Conservation (phyloP, 257 asterid species). For the Penstemon newberryi region DNA sequence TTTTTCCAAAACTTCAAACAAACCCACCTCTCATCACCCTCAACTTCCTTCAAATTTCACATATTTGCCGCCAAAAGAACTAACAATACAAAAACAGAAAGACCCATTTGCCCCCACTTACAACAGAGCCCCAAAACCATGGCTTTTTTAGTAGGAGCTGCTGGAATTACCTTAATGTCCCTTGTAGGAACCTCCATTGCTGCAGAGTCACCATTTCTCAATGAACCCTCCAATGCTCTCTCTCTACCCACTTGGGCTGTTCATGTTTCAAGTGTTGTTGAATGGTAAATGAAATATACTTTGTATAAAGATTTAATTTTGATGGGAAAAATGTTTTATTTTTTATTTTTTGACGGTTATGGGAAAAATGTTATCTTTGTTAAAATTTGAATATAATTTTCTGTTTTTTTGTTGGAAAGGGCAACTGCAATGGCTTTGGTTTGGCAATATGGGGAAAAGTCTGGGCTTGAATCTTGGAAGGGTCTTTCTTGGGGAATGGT, state of each 20-base stretch:
- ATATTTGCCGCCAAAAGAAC: conserved; percentile 28
- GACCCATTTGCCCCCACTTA: conserved; percentile 22
- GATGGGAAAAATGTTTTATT: not conserved
- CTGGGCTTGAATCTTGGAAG: conserved; percentile 93
- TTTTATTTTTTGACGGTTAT: not conserved
- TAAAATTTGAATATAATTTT: not conserved
- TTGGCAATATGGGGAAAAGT: conserved; percentile 88
- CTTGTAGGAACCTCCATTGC: conserved; percentile 54
- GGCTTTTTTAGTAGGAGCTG: conserved; percentile 50
- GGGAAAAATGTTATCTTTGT: not conserved
- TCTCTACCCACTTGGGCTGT: conserved; percentile 95
- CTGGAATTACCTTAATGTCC: conserved; percentile 60
- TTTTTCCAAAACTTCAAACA: conserved; percentile 32
- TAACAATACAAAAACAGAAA: conserved; percentile 21
- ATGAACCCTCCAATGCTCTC: conserved; percentile 89
- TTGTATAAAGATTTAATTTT: not conserved
- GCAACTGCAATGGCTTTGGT: conserved; percentile 91
- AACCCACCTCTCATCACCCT: conserved; percentile 18
- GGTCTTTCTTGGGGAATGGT: conserved; percentile 99
- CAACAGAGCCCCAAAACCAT: conserved; percentile 31
- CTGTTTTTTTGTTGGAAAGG: conserved; percentile 37
- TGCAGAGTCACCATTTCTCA: conserved; percentile 45
- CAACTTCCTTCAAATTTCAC: conserved; percentile 26
- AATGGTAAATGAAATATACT: conserved; percentile 54
- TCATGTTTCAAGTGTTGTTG: conserved; percentile 95